phyloP scores from a whole-genome alignment of 2,329 filamentous ascomycete genomes.

The Sporothrix humicola region DNA sequence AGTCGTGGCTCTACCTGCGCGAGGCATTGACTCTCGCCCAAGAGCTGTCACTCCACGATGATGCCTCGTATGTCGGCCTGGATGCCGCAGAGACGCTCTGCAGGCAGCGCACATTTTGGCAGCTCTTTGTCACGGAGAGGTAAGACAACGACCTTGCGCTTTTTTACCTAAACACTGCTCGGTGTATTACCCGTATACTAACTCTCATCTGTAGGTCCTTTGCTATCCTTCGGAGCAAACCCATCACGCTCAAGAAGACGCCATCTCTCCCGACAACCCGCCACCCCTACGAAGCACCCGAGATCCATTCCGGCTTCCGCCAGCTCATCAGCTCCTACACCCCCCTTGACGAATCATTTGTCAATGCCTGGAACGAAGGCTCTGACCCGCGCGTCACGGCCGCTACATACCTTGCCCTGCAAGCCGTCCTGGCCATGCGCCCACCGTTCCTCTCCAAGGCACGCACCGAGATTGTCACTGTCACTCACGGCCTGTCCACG shows the following conservation, averaged over 20 bases:
- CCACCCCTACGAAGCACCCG: conserved; percentile 58
- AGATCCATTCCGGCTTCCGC: conserved; percentile 63
- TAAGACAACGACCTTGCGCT: conserved; percentile 39
- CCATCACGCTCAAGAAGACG: conserved; percentile 65
- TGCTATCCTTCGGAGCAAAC: conserved; percentile 67
- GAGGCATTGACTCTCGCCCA: conserved; percentile 66
- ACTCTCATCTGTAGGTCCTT: conserved; percentile 56
- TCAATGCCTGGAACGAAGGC: conserved; percentile 68
- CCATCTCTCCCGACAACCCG: conserved; percentile 60
- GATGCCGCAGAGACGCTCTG: conserved; percentile 59
- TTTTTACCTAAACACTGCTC: neutral
- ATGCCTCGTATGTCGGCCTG: conserved; percentile 57
- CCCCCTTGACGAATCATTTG: conserved; percentile 67
- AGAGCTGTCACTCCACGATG: conserved; percentile 63
- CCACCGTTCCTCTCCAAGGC: conserved; percentile 43
- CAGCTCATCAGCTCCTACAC: conserved; percentile 66
- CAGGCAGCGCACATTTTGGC: conserved; percentile 64
- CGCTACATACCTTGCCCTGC: conserved; percentile 47
- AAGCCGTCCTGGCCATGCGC: conserved; percentile 45
- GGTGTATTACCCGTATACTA: neutral
- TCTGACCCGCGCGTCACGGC: conserved; percentile 47
- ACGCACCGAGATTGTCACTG: conserved; percentile 30
- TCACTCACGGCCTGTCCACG: conserved; percentile 21
- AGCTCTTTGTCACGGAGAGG: conserved; percentile 67
- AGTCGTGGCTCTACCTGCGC: conserved; percentile 66